Conservation (phyloP, 257 asterid genomes). For the Ocimum tenuiflorum region DNA sequence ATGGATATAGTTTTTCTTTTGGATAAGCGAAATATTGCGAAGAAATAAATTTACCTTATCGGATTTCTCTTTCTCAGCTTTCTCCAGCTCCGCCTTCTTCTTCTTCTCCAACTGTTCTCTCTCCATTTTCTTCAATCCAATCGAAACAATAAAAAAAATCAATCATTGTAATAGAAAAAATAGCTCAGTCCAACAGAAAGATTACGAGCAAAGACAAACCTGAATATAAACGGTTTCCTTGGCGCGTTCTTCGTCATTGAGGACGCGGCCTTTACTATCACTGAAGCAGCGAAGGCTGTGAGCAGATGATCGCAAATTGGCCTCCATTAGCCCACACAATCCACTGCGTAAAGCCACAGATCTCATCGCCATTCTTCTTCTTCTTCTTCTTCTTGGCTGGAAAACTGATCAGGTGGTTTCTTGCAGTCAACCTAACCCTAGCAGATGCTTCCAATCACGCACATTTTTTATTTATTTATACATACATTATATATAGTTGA, state of each 20-base stretch:
- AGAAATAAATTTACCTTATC: constrained; percentile 37
- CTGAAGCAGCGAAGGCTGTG: constrained; percentile 33
- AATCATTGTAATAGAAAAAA: neutral
- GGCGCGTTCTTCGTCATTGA: constrained; percentile 86
- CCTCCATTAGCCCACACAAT: constrained; percentile 16
- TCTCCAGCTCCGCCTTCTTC: constrained; percentile 64
- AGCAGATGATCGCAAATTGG: constrained; percentile 24
- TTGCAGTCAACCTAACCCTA: constrained; percentile 17
- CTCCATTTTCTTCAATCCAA: constrained; percentile 61
- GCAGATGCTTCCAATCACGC: neutral
- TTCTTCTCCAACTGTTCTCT: constrained; percentile 61
- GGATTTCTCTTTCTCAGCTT: constrained; percentile 46
- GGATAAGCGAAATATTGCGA: neutral
- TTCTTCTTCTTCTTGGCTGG: constrained; percentile 15
- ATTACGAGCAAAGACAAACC: constrained; percentile 26
- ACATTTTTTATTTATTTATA: neutral
- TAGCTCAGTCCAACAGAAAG: neutral
- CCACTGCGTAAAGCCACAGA: constrained; percentile 41
- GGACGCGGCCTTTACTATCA: constrained; percentile 56
- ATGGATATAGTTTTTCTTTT: neutral
- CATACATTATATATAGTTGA: too few species aligned
- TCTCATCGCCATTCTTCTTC: constrained; percentile 32
- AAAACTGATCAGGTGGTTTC: constrained; percentile 1
- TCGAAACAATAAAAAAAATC: neutral
- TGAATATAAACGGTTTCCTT: constrained; percentile 64